These are phyloP conservation scores for Prunella vulgaris DNA, from an alignment of 257 asterid genomes.

Conservation along the genomic window DNA sequence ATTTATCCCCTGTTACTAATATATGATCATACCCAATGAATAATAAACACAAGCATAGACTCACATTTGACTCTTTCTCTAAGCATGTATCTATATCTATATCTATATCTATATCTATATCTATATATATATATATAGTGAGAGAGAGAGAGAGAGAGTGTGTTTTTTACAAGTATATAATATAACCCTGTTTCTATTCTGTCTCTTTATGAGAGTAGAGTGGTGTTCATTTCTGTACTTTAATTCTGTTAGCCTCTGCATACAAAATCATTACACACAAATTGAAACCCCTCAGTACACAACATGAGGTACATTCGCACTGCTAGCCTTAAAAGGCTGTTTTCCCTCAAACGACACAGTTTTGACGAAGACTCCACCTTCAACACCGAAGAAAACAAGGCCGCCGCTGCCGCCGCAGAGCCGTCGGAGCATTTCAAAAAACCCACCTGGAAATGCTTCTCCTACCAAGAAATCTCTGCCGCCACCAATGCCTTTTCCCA, in stretches of 20 bases:
- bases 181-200: conserved; percentile 17
- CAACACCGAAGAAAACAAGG: neutral
- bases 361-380: conserved; percentile 34
- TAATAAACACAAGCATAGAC: conserved; percentile 15
- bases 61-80: conserved; percentile 31
- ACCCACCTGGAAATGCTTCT: conserved; percentile 91
- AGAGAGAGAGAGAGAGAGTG: conserved; percentile 3
- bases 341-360: conserved; percentile 55
- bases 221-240: conserved; percentile 31
- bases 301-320: conserved; percentile 71
- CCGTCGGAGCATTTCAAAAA: conserved; percentile 33
- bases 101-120: too few species aligned
- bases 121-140: too few species aligned
- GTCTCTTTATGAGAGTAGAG: conserved; percentile 23
- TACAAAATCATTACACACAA: conserved; percentile 10
- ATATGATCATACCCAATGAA: conserved; percentile 1
- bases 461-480: conserved; percentile 56
- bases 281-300: neutral
- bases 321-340: conserved; percentile 65
- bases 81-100: neutral
- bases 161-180: neutral
- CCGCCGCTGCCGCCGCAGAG: conserved; percentile 15
- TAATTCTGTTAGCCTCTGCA: conserved; percentile 19
- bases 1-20: conserved; percentile 18
- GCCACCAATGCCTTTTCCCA: conserved; percentile 76